Evolutionary conservation across 2,329 filamentous ascomycete genomes (phyloP), one percentile per base, ranked within the genome.

Genomic region (Penicillium occitanis): DNA sequence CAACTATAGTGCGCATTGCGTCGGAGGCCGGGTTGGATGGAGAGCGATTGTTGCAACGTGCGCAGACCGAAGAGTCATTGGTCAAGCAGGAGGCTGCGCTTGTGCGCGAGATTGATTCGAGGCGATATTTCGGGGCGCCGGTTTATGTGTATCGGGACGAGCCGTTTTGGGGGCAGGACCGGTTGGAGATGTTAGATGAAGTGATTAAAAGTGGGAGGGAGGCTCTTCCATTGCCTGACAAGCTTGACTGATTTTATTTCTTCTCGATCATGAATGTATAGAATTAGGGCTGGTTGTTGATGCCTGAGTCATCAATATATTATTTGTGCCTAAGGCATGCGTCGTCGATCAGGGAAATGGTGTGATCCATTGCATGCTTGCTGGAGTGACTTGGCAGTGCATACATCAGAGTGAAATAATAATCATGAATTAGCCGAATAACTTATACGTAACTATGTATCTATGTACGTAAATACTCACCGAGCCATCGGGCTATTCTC

Each of bases 111-210:
- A 69, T 69, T 17, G 50, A 69, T n/a, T 14, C 30, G 30, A 68
- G 53, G 28, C 65, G 68, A 8, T 68, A 68, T 17, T 73, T 73
- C 48, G 72, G 72, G 2, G 72, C 68, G 2, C 71, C 71, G 2
- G 57, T 71, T 11, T 73, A 73, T 53, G 48, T 69, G 19, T 72
- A 70, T 61, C 44, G 59, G 10, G 44, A 61, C 19, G 71, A 74
- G 65, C 68, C 70, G 10, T 73, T 74, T 46, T 73, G 72, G 72
- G 71, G 72, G 1, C 72, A 74, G 37, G 72, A 73, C 65, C 67
- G 72, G 19, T 48, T 71, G 42, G 70, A 69, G 40, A 72, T 72
- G 67, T 63, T 70, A 53, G 71, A 70, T 48, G 69, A 70, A 60
- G 69, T 73, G 13, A 71, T 71, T 30, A 61, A 61, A 42, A 73